Evolutionary conservation across 2,329 filamentous ascomycete genomes (phyloP).

Genomic region (Xylaria sp.): DNA sequence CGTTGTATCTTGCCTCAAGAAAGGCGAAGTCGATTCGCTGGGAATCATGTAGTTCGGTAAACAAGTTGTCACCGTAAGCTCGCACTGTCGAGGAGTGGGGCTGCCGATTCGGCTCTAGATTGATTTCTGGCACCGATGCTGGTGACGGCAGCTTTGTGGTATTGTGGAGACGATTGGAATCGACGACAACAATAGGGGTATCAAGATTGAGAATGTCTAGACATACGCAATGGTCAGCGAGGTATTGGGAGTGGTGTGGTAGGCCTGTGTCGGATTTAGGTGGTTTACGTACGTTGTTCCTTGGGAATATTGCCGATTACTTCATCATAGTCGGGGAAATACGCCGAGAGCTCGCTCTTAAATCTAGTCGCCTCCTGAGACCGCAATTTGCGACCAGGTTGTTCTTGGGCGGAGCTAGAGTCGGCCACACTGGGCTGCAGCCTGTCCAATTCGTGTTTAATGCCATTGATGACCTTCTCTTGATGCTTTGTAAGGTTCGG

Average conservation of each 20-base stretch:
- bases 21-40: conserved; percentile 60
- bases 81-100: conserved; percentile 46
- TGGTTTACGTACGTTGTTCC: conserved; percentile 68
- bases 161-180: conserved; percentile 48
- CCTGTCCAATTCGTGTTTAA: conserved; percentile 62
- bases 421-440: conserved; percentile 54
- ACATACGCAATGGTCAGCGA: conserved; percentile 12
- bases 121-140: conserved; percentile 29
- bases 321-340: conserved; percentile 94
- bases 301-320: conserved; percentile 84
- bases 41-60: conserved; percentile 58
- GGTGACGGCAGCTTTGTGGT: conserved; percentile 44
- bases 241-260: neutral
- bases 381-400: conserved; percentile 75
- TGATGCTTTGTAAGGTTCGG: conserved; percentile 51
- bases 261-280: conserved; percentile 37
- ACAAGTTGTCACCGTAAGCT: conserved; percentile 59
- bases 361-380: conserved; percentile 83
- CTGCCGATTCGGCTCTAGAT: conserved; percentile 31
- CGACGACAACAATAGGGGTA: conserved; percentile 72
- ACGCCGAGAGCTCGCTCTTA: conserved; percentile 88
- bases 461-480: conserved; percentile 63
- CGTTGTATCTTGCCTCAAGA: conserved; percentile 50
- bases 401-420: conserved; percentile 48
- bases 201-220: conserved; percentile 73